Base-by-base conservation (phyloP, 352 stramenopile genomes). In the Phytophthora pinifolia region DNA sequence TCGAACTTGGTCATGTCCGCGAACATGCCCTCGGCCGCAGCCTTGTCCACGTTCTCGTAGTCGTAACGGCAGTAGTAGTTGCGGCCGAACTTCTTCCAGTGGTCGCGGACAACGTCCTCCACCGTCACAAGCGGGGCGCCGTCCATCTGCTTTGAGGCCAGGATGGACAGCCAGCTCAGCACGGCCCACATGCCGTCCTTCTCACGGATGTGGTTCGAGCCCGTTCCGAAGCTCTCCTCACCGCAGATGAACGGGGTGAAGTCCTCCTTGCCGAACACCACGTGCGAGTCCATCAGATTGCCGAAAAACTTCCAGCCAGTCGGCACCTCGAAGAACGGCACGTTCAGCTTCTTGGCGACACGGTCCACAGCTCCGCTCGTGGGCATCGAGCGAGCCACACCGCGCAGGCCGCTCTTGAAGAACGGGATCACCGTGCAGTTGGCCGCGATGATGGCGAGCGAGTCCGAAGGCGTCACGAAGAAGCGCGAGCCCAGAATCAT, bases 291-390 rank as follows among this genome's bases (percentile, higher is more conserved):
- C 97, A 99, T 99, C 22, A 99, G 76, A 79, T 99, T 99, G 32
- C 97, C 97, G 66, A 99, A 99, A 76, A 99, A 99, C 81, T 99
- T 99, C 97, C 97, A 99, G 45, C 97, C 97, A 27, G 97, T 99
- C 15, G 97, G 97, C 32, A 98, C 98, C 54, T 98, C 96, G 70
- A 99, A 99, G 47, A 95, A 91, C 13, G 87, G 82, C 55, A 99
- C 97, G 42, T 85, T 86, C 36, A 98, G 75, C 65, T 96, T 96
- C 72, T 96, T 86, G 6, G 96, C 96, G 32, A 99, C 97, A 15
- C 97, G 83, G 77, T 99, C 97, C 22, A 99, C 84, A 25, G 97
- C 97, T 31, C 89, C 95, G 36, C 90, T 98, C 20, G 96, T 99
- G 14, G 97, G 97, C 97, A 99, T 99, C 25, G 96, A 99, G 41